Evolutionary conservation across 2,329 filamentous ascomycete genomes (phyloP).

Genomic region (Calonectria naviculata): DNA sequence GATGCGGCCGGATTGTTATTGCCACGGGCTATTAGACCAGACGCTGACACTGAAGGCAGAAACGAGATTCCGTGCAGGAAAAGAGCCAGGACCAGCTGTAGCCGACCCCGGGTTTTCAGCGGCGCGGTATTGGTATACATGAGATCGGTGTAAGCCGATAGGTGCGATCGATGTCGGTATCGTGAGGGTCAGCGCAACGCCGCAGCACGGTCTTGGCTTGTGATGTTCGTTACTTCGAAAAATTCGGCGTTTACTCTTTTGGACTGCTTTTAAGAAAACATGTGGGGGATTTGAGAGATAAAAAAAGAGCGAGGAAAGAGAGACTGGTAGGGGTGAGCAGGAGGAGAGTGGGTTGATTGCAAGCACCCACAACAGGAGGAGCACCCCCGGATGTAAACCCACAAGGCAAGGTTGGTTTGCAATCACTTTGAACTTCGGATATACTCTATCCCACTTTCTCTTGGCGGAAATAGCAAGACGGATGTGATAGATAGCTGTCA

Average conservation of each 20-base stretch:
- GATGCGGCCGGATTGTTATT: background rate
- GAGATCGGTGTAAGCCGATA: background rate
- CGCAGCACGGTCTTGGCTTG: background rate
- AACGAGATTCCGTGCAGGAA: background rate
- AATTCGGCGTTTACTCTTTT: background rate
- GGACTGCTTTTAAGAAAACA: background rate
- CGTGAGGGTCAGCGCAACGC: background rate
- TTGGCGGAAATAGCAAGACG: background rate
- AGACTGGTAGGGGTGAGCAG: background rate
- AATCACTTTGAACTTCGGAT: constrained; percentile 1
- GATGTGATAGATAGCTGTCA: background rate
- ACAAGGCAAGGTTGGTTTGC: constrained; percentile 12
- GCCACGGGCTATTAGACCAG: background rate
- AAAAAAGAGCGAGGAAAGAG: background rate
- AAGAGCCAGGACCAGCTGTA: constrained; percentile 13
- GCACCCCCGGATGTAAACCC: background rate
- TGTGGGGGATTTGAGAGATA: background rate
- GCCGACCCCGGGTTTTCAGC: background rate
- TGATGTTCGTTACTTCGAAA: background rate
- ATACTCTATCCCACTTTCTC: background rate
- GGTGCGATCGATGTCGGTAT: background rate
- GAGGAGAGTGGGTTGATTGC: constrained; percentile 1
- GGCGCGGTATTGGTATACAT: constrained; percentile 11
- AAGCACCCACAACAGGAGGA: constrained; percentile 2
- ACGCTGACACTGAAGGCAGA: constrained; percentile 8